Base-by-base conservation (phyloP, 352 stramenopile species). In the Ochromonadaceae sp. region DNA sequence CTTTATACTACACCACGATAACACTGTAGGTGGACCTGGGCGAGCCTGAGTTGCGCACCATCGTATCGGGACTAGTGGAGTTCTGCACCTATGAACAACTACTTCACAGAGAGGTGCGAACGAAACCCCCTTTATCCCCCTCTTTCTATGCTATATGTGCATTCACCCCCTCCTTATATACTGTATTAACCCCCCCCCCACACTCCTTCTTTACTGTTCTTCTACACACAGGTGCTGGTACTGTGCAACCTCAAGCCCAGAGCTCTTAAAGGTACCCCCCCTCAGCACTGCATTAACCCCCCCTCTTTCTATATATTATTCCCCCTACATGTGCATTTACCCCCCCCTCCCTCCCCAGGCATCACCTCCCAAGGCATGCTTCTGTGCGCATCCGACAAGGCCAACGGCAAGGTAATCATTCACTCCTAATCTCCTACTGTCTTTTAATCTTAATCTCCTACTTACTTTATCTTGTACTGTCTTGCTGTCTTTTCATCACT, bases 191-290 rank as follows among this genome's bases (percentile, higher is more conserved):
- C 40, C 40, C 40, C 40, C 20, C 20, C 40, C 40, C 40, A n/a
- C 20, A 46, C 20, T 20, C 40, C 20, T 20, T 20, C 40, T n/a
- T n/a, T 46, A 20, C 20, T 46, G n/a, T n/a, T n/a, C n/a, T 46
- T 20, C 20, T n/a, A 46, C 40, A 46, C 40, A 34, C 4, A 44
- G 28, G 46, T 63, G 7, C 36, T 77, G 20, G 65, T 76, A 1
- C 38, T 77, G n/a, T 72, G 67, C 28, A 77, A 77, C 63, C 57
- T 77, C 5, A 76, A 76, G 30, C 68, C 71, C 40, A 25, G 67
- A 15, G 38, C 36, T 9, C 70, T 77, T 56, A 72, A 68, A 59
- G 68, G 57, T 38, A 31, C 28, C 17, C 52, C n/a, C n/a, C n/a
- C n/a, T n/a, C n/a, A n/a, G n/a, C n/a, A n/a, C n/a, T n/a, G 9